phyloP scores from a whole-genome alignment of 2,329 filamentous ascomycete species.

The Sclerotinia subarctica region DNA sequence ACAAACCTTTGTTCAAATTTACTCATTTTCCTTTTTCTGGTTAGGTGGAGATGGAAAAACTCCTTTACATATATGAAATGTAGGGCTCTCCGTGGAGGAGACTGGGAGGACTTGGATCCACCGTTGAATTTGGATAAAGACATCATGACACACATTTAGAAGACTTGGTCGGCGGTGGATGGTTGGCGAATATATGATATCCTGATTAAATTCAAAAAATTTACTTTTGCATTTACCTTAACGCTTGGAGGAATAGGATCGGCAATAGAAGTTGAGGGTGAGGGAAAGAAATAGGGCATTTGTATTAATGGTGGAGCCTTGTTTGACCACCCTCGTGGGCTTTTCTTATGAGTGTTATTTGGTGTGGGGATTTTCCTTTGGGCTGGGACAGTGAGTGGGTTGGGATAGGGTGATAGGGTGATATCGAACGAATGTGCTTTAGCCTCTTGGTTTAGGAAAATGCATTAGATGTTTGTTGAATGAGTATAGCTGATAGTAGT shows the following conservation, averaged over 20 bases:
- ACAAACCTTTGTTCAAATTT: constrained; percentile 3
- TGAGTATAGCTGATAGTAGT: constrained; percentile 8
- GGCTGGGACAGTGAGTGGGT: not conserved
- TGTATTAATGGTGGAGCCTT: constrained; percentile 20
- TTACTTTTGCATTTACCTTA: constrained; percentile 12
- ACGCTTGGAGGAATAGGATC: not conserved
- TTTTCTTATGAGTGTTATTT: not conserved
- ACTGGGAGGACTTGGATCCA: constrained; percentile 5
- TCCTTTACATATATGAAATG: constrained; percentile 16
- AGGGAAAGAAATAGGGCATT: constrained; percentile 1
- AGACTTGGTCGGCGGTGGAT: constrained; percentile 13
- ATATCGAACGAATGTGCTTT: not conserved
- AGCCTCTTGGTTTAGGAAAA: not conserved
- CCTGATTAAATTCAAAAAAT: constrained; percentile 11
- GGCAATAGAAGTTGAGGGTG: constrained; percentile 12
- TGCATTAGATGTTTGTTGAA: not conserved
- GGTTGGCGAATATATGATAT: constrained; percentile 20
- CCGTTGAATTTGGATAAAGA: constrained; percentile 11
- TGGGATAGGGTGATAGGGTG: not conserved
- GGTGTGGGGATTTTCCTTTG: not conserved
- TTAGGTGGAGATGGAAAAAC: constrained; percentile 12
- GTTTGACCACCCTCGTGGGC: not conserved
- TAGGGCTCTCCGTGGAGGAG: constrained; percentile 16
- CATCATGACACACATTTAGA: constrained; percentile 18
- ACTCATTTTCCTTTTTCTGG: constrained; percentile 3